phyloP scores from a whole-genome alignment of 371 early-diverging fungal genomes.

The Mortierella polycephala region DNA sequence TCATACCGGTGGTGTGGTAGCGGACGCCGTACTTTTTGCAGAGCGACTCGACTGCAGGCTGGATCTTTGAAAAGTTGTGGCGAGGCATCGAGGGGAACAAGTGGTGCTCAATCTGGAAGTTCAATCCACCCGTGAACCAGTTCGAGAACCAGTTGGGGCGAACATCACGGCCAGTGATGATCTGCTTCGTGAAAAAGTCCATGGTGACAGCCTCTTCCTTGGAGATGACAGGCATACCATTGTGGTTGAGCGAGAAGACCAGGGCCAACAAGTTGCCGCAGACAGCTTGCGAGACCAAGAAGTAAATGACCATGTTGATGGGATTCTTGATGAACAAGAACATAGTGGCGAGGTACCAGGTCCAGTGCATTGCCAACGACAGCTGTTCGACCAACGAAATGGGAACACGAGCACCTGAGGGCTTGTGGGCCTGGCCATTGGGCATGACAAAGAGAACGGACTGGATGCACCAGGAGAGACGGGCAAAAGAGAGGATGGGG shows the following conservation, averaged over 20 bases:
- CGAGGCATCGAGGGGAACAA: slow-evolving; percentile 88
- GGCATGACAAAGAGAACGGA: slow-evolving; percentile 71
- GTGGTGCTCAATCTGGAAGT: slow-evolving; percentile 87
- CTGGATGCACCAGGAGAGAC: slow-evolving; percentile 81
- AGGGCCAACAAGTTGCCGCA: slow-evolving; percentile 84
- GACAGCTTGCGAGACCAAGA: slow-evolving; percentile 74
- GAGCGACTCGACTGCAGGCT: slow-evolving; percentile 72
- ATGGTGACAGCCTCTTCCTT: slow-evolving; percentile 73
- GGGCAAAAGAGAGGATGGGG: slow-evolving; percentile 83
- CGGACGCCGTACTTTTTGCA: slow-evolving; percentile 79
- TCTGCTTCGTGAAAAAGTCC: slow-evolving; percentile 84
- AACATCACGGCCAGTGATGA: slow-evolving; percentile 87
- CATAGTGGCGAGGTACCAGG: slow-evolving; percentile 69
- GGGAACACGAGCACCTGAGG: slow-evolving; percentile 57
- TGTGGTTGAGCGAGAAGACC: slow-evolving; percentile 90
- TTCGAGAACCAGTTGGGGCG: slow-evolving; percentile 66
- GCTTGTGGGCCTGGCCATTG: slow-evolving; percentile 65
- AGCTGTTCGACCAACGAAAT: slow-evolving; percentile 64
- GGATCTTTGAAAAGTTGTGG: slow-evolving; percentile 74
- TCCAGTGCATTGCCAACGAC: slow-evolving; percentile 76
- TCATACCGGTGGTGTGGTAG: slow-evolving; percentile 78
- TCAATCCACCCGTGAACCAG: slow-evolving; percentile 90
- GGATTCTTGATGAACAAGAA: slow-evolving; percentile 65
- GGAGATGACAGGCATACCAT: slow-evolving; percentile 89
- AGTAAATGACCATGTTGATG: slow-evolving; percentile 69